Evolutionary conservation across 2,329 filamentous ascomycete species (phyloP), one percentile per base, ranked within the genome.

Genomic region (Stachybotrys chartarum): DNA sequence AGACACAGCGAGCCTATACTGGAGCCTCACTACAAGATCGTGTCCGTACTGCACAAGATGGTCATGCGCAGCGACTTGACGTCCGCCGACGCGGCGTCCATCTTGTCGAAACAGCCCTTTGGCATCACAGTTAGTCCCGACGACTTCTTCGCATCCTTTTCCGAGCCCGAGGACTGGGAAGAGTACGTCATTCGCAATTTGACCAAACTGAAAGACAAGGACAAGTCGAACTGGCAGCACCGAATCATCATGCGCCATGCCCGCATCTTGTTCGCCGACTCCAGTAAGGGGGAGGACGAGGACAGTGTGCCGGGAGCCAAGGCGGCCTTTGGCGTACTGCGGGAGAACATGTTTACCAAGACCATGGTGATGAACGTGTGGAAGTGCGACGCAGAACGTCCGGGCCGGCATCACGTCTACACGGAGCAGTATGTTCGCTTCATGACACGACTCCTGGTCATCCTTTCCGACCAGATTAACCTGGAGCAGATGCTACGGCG

Each of bases 161-260:
- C 66, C 1, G 68, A 72, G 52, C 67, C 70, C 1, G 89, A 90
- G 62, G 81, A 83, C 71, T 78, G 82, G 81, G 77, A 83, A 50
- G 72, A 74, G 39, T 82, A 79, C 52, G 71, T 84, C 6, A 78
- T 83, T 45, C 73, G 74, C 51, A 80, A 74, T 50, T 64, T 85
- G 46, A 72, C 72, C 7, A 76, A 76, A 54, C 66, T 85, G 10
- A 77, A 78, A 12, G 82, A 84, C 51, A 91, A 91, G 58, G 92
- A 97, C 71, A 95, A 96, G 75, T 88, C 90, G 1, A 93, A 94
- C 64, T 97, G 92, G 92, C 92, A 97, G 66, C 92, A 97, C 68
- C 87, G 92, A 18, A 91, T 97, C 73, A 90, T 91, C 54, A 86
- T 87, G 65, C 85, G 91, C 30, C 86, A 90, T 64, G 78, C 82